Evolutionary conservation across 495 filamentous ascomycete species (phyloP).

Genomic region (Penicillium psychrofluorescens): DNA sequence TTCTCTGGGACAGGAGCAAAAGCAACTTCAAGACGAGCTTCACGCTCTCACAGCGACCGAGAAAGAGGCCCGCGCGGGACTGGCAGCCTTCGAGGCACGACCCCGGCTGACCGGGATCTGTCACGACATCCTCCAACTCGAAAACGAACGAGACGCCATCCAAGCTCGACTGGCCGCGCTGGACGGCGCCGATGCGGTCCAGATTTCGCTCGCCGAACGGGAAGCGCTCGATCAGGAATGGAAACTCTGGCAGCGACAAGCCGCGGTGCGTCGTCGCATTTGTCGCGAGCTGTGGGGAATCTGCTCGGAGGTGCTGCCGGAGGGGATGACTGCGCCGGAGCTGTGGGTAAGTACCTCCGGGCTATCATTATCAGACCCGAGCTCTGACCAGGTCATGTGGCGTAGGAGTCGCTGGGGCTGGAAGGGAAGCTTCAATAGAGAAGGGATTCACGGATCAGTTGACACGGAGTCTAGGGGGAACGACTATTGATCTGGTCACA

Average conservation of each 20-base stretch:
- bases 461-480: neutral
- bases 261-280: slow-evolving; percentile 39
- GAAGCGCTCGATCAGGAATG: slow-evolving; percentile 41
- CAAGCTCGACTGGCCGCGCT: slow-evolving; percentile 30
- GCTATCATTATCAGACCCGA: slow-evolving; percentile 1
- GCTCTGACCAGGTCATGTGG: neutral
- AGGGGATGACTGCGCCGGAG: slow-evolving; percentile 36
- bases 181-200: slow-evolving; percentile 18
- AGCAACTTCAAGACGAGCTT: slow-evolving; percentile 42
- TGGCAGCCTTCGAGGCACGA: slow-evolving; percentile 40
- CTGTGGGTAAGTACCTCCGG: slow-evolving; percentile 40
- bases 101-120: slow-evolving; percentile 48
- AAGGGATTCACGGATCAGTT: slow-evolving; percentile 8
- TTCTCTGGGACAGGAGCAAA: slow-evolving; percentile 42
- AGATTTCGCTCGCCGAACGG: slow-evolving; percentile 40
- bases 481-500: neutral
- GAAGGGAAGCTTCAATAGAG: slow-evolving; percentile 28
- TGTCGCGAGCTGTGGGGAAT: slow-evolving; percentile 45
- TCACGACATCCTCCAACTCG: slow-evolving; percentile 34
- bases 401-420: slow-evolving; percentile 36
- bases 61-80: slow-evolving; percentile 42
- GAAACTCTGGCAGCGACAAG: slow-evolving; percentile 44
- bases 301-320: slow-evolving; percentile 40
- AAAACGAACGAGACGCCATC: slow-evolving; percentile 37
- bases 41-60: slow-evolving; percentile 38